Percentiles rank a stretch among this genome's conserved stretches.
phyloP scores from a whole-genome alignment of 768 basidiomycete genomes.

The Lanmaoa pseudosensibilis region DNA sequence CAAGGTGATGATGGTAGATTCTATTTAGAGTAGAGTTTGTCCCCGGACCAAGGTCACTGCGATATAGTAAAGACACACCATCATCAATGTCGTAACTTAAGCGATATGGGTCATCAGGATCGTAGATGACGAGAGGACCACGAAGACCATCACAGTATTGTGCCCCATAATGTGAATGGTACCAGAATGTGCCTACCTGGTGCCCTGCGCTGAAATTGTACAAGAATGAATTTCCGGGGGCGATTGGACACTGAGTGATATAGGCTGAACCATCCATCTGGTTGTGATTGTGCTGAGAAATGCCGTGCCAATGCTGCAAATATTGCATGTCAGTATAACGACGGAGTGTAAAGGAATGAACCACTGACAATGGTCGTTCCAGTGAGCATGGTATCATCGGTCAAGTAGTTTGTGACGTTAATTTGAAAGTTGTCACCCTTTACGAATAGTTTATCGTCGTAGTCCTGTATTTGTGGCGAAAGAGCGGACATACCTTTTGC shows the following conservation, averaged over 20 bases:
- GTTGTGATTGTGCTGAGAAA: slow-evolving; percentile 24
- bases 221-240: slow-evolving; percentile 33
- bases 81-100: slow-evolving; percentile 23
- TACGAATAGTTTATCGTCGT: background rate
- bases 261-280: slow-evolving; percentile 33
- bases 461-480: background rate
- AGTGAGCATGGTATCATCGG: slow-evolving; percentile 19
- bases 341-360: background rate
- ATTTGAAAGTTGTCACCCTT: slow-evolving; percentile 18
- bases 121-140: slow-evolving; percentile 44
- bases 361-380: slow-evolving; percentile 20
- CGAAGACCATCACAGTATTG: slow-evolving; percentile 43
- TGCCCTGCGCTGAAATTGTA: slow-evolving; percentile 35
- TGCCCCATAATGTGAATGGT: slow-evolving; percentile 20
- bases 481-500: slow-evolving; percentile 28
- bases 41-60: background rate
- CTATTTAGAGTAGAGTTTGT: background rate
- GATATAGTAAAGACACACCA: slow-evolving; percentile 9
- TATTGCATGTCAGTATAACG: background rate
- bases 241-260: slow-evolving; percentile 43
- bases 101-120: slow-evolving; percentile 27
- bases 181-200: slow-evolving; percentile 43
- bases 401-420: slow-evolving; percentile 18
- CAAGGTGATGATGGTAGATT: slow-evolving; percentile 33
- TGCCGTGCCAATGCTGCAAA: slow-evolving; percentile 27